Conservation (phyloP, 1,284 basidiomycete species). For the Fomitopsis schrenkii region DNA sequence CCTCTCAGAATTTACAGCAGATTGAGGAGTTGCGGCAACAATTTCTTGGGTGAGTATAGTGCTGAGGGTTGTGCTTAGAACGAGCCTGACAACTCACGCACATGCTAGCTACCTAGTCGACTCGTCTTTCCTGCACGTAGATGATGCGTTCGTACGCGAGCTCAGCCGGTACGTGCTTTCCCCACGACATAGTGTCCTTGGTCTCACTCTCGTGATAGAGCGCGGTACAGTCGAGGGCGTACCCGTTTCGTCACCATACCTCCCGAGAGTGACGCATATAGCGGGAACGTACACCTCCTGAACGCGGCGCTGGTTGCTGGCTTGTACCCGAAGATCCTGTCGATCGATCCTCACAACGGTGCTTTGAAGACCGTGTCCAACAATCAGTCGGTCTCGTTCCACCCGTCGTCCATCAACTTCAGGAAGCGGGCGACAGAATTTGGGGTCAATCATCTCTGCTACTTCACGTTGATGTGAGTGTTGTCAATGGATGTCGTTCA, state of each 20-base stretch:
- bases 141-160: constrained; percentile 63
- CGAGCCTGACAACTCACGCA: constrained; percentile 2
- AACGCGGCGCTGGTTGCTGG: constrained; percentile 86
- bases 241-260: constrained; percentile 81
- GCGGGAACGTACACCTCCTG: constrained; percentile 60
- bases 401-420: constrained; percentile 93
- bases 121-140: constrained; percentile 79
- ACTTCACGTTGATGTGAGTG: constrained; percentile 86
- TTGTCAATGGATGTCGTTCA: constrained; percentile 11
- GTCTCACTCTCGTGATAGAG: constrained; percentile 36
- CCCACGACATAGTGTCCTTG: not conserved
- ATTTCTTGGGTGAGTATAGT: constrained; percentile 63
- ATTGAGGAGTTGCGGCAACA: constrained; percentile 97
- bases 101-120: constrained; percentile 74
- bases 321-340: constrained; percentile 89
- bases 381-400: constrained; percentile 80
- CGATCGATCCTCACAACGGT: constrained; percentile 54
- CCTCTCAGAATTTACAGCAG: constrained; percentile 79
- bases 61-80: not conserved
- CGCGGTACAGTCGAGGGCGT: constrained; percentile 71
- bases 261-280: constrained; percentile 67
- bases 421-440: constrained; percentile 64
- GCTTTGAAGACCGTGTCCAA: constrained; percentile 85
- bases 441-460: constrained; percentile 72
- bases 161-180: constrained; percentile 55